Conservation (phyloP, 2,329 filamentous ascomycete species). For the Colletotrichum truncatum region DNA sequence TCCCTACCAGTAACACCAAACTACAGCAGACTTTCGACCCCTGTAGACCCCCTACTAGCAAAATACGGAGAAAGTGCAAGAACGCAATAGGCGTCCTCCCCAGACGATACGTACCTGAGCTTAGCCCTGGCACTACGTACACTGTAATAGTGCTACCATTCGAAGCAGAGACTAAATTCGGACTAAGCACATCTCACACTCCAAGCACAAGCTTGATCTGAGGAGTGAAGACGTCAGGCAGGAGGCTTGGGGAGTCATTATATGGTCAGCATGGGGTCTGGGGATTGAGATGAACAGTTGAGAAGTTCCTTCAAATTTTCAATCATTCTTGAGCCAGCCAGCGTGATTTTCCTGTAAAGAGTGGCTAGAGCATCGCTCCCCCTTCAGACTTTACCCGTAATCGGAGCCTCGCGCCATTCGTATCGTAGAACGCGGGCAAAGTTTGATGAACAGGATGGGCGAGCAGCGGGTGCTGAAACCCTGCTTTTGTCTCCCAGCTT, state of each 20-base stretch:
- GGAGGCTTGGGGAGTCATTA: too few relatives aligned
- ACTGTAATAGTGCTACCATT: too few relatives aligned
- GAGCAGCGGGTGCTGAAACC: constrained; percentile 26
- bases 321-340: background rate
- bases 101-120: constrained; percentile 11
- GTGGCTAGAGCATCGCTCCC: background rate
- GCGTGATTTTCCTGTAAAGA: background rate
- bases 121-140: background rate
- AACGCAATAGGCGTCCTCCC: background rate
- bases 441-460: constrained; percentile 26
- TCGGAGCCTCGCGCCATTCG: constrained; percentile 20
- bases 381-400: background rate
- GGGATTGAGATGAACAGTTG: too few relatives aligned
- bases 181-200: constrained; percentile 9
- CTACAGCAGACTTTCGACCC: background rate
- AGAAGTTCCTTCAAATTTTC: too few relatives aligned
- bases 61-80: too few relatives aligned
- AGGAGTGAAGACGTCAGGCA: background rate
- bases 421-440: constrained; percentile 5
- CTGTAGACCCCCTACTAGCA: background rate
- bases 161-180: background rate
- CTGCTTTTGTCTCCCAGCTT: constrained; percentile 8
- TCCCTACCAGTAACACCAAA: constrained; percentile 7
- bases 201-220: background rate
- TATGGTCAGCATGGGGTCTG: too few relatives aligned